These are phyloP conservation scores for Forsythia suspensa DNA, from an alignment of 257 asterid genomes.

Conservation along the genomic window DNA sequence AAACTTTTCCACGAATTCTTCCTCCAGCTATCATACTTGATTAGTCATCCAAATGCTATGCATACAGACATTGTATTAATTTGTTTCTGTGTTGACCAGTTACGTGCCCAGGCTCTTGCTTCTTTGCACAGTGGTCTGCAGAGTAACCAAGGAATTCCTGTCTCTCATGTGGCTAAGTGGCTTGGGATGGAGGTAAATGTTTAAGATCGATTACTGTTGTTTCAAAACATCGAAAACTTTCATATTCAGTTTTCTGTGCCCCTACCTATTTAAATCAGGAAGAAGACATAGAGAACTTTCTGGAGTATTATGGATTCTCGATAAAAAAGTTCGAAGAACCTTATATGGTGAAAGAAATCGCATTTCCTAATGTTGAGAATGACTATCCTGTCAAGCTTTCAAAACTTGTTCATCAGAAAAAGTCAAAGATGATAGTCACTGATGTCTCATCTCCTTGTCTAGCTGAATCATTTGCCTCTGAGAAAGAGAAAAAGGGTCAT, in stretches of 20 bases:
- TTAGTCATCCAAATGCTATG: background rate
- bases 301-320: constrained; percentile 80
- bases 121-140: constrained; percentile 91
- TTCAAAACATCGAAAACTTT: constrained; percentile 14
- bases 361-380: constrained; percentile 64
- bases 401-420: constrained; percentile 72
- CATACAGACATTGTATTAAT: constrained; percentile 10
- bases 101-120: constrained; percentile 92
- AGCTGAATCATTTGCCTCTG: constrained; percentile 32
- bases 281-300: constrained; percentile 73
- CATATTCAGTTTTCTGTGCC: constrained; percentile 10
- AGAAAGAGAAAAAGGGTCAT: constrained; percentile 32
- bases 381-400: constrained; percentile 90
- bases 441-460: constrained; percentile 63
- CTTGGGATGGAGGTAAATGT: constrained; percentile 88
- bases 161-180: constrained; percentile 77
- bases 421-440: constrained; percentile 53
- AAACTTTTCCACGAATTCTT: background rate
- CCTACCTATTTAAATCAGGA: constrained; percentile 51
- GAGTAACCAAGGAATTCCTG: constrained; percentile 90
- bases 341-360: constrained; percentile 90
- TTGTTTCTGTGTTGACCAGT: constrained; percentile 52
- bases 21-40: background rate
- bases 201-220: constrained; percentile 23
- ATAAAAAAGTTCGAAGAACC: constrained; percentile 89